Evolutionary conservation across 768 basidiomycete species (phyloP), one percentile per base, ranked within the genome.

Genomic region (Daedaleopsis nitida): DNA sequence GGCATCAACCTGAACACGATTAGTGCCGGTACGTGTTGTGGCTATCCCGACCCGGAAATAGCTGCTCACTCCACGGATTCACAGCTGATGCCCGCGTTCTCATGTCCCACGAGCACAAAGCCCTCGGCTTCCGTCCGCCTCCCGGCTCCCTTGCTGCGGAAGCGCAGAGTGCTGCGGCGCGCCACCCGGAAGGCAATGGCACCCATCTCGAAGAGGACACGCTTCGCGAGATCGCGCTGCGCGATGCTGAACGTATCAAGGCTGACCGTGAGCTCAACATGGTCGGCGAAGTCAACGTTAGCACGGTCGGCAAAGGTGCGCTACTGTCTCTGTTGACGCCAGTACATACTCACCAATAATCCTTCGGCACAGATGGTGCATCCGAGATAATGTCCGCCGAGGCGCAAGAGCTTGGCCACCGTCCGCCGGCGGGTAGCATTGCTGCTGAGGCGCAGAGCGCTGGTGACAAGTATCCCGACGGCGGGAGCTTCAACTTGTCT

Each of bases 61-160:
- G 16, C 43, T 23, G 43, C 34, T 24, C 35, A 32, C 17, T 12
- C 43, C 4, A 7, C 27, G 27, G 27, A 35, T 35, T 19, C n/a
- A 7, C 60, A 67, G 64, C 63, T 1, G 69, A 68, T 39, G 72
- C 70, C 1, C 67, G 70, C 19, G 57, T 57, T 27, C 65, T 73
- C 21, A 69, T 70, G 72, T 69, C 68, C 27, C 69, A 68, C 56
- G 72, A 73, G 57, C 72, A 72, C 59, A 59, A 61, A 39, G 71
- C 67, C 17, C 68, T 74, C 0, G 71, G 71, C n/a, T 71, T 69
- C 62, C 68, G 71, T 13, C 71, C 73, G 13, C 73, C 73, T 3
- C 70, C 65, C 11, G 71, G 67, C 38, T 70, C 69, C 21, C 67
- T 74, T 27, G 71, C 73, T 1, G 73, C 73, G 1, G 70, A 70